Percentiles rank a stretch among this genome's conserved stretches.
Evolutionary conservation across 1,284 basidiomycete species (phyloP).

Genomic region (Pisolithus thermaeus): DNA sequence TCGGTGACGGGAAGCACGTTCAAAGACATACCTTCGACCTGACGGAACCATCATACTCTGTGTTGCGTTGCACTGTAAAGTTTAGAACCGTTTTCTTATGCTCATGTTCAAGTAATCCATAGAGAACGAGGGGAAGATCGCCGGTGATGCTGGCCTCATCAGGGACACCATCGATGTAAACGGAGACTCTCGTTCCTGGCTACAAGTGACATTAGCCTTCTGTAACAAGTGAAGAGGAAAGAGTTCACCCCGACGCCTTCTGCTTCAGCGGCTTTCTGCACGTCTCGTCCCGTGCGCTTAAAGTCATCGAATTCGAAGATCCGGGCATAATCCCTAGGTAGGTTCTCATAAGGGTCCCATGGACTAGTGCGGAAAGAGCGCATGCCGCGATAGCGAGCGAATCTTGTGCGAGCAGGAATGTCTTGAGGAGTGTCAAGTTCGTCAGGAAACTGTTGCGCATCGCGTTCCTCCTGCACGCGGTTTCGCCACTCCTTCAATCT

Average conservation of each 20-base stretch:
- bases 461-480: slow-evolving; percentile 64
- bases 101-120: slow-evolving; percentile 89
- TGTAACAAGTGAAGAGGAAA: not conserved
- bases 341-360: slow-evolving; percentile 97
- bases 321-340: slow-evolving; percentile 89
- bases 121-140: slow-evolving; percentile 62
- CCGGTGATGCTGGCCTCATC: slow-evolving; percentile 35
- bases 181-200: slow-evolving; percentile 76
- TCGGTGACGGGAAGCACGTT: not conserved
- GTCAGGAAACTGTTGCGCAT: slow-evolving; percentile 88
- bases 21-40: slow-evolving; percentile 72
- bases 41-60: slow-evolving; percentile 86
- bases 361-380: slow-evolving; percentile 91
- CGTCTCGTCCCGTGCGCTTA: slow-evolving; percentile 76
- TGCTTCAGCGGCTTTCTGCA: slow-evolving; percentile 60
- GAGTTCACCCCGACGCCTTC: slow-evolving; percentile 56
- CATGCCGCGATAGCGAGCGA: slow-evolving; percentile 90
- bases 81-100: slow-evolving; percentile 95
- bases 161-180: slow-evolving; percentile 72
- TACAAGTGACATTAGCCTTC: slow-evolving; percentile 25
- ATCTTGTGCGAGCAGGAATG: slow-evolving; percentile 78
- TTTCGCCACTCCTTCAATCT: slow-evolving; percentile 69
- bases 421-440: slow-evolving; percentile 97
- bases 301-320: slow-evolving; percentile 99
- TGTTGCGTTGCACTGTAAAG: slow-evolving; percentile 92